Base-by-base conservation (phyloP, 1,139 yeast species). In the Yamadazyma pseudoaaseri region DNA sequence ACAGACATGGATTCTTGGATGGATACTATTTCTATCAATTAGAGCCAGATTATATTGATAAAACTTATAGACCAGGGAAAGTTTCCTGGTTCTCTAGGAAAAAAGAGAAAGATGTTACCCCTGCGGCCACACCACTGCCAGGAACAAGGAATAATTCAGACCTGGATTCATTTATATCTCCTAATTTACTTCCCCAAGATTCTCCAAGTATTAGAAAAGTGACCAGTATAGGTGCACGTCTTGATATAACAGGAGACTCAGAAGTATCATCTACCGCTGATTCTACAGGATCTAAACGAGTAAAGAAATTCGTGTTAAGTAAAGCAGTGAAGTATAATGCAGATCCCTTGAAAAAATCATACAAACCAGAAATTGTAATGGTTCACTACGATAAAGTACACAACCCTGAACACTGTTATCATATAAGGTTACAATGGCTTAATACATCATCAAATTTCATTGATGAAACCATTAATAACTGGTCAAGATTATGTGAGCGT, bases 371-470 rank as follows among this genome's bases (percentile, higher is more conserved):
- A 49, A 60, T 80, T 9, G 66, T 90, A 25, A 79, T 81, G 3
- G 89, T 92, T 3, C 97, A 92, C 58, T 86, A 86, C 51, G 98
- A 94, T 54, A 73, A 81, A 35, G 92, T 89, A 3, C 97, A 89
- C 53, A 92, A 90, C 52, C 97, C 97, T 0, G 95, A 87, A 42
- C 95, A 90, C 51, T 90, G 97, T 51, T 94, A 81, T 62, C 98
- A 90, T 51, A 73, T 94, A 23, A 69, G 96, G 34, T 61, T 92
- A 18, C 97, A 92, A 56, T 94, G 99, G 98, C 64, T 92, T 24
- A 86, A 86, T 40, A 81, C 96, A 0, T 87, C 97, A 0, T 85
- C 95, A 1, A 85, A 83, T 51, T 72, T 92, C 31, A 81, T 94
- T 37, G 98, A 94, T 47, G 97, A 92, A 48, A 70, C 87, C n/a